Conservation (phyloP, 257 asterid genomes). For the Plectranthus barbatus region DNA sequence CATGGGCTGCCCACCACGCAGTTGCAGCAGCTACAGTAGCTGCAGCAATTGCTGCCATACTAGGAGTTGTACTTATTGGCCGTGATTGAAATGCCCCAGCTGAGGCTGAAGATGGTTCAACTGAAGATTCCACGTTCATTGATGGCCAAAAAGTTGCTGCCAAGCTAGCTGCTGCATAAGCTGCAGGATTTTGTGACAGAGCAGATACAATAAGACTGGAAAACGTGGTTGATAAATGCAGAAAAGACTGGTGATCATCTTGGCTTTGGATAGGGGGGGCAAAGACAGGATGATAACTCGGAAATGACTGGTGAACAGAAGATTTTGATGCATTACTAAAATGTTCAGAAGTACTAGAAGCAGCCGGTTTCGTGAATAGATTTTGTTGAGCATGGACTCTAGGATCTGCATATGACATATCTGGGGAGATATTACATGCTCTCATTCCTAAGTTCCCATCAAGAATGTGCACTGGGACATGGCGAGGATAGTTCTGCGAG, state of each 20-base stretch:
- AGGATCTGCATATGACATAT: slow-evolving; percentile 29
- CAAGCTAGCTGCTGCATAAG: slow-evolving; percentile 89
- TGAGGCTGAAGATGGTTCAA: slow-evolving; percentile 25
- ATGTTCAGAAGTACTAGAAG: slow-evolving; percentile 45
- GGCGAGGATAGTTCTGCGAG: slow-evolving; percentile 57
- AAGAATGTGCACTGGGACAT: slow-evolving; percentile 80
- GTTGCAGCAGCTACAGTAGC: slow-evolving; percentile 98
- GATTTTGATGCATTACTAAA: slow-evolving; percentile 39
- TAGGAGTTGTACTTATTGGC: slow-evolving; percentile 46
- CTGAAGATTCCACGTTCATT: slow-evolving; percentile 38
- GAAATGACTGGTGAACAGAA: slow-evolving; percentile 50
- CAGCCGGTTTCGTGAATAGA: slow-evolving; percentile 36
- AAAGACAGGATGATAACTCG: slow-evolving; percentile 53
- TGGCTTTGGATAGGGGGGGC: slow-evolving; percentile 54
- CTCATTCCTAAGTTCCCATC: slow-evolving; percentile 51
- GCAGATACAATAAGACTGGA: slow-evolving; percentile 76
- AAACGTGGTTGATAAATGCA: slow-evolving; percentile 57
- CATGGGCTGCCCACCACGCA: slow-evolving; percentile 98
- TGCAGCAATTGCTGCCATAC: slow-evolving; percentile 74
- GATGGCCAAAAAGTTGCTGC: slow-evolving; percentile 74
- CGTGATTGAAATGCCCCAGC: slow-evolving; percentile 32
- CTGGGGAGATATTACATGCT: slow-evolving; percentile 28
- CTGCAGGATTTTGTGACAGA: slow-evolving; percentile 77
- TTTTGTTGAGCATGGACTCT: slow-evolving; percentile 33
- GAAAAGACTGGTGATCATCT: slow-evolving; percentile 53